These are phyloP conservation scores for Mycena maculata DNA, from an alignment of 768 basidiomycete species.

Conservation along the genomic window DNA sequence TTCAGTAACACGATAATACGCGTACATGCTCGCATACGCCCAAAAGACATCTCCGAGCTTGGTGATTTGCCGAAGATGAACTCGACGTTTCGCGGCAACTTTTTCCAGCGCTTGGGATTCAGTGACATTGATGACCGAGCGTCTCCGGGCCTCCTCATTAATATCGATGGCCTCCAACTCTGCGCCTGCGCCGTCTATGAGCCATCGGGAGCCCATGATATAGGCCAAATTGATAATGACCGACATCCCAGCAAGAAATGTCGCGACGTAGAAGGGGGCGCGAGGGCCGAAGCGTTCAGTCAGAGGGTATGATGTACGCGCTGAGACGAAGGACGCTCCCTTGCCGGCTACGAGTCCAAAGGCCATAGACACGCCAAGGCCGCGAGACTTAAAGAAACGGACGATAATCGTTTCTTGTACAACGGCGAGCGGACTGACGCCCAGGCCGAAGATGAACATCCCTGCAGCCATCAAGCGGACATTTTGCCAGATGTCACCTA, in stretches of 20 bases:
- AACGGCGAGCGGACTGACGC: slow-evolving; percentile 83
- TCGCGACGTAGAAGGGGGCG: slow-evolving; percentile 81
- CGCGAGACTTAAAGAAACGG: slow-evolving; percentile 81
- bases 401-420: slow-evolving; percentile 89
- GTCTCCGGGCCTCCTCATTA: slow-evolving; percentile 62
- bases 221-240: slow-evolving; percentile 78
- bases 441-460: slow-evolving; percentile 83
- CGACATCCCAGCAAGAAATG: slow-evolving; percentile 71
- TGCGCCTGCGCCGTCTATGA: slow-evolving; percentile 68
- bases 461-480: slow-evolving; percentile 81
- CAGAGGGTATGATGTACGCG: slow-evolving; percentile 82
- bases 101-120: slow-evolving; percentile 73
- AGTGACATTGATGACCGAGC: slow-evolving; percentile 56
- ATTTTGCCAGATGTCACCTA: slow-evolving; percentile 69
- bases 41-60: slow-evolving; percentile 82
- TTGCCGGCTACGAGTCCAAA: slow-evolving; percentile 89
- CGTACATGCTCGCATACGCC: slow-evolving; percentile 60
- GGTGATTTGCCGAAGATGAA: slow-evolving; percentile 69
- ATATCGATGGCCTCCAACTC: slow-evolving; percentile 75
- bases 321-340: slow-evolving; percentile 79
- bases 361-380: slow-evolving; percentile 81
- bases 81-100: slow-evolving; percentile 73
- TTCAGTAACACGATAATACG: slow-evolving; percentile 19
- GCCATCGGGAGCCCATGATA: slow-evolving; percentile 70
- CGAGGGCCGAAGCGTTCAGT: slow-evolving; percentile 72